phyloP scores from a whole-genome alignment of 352 stramenopile genomes.

The Saprolegnia parasitica region DNA sequence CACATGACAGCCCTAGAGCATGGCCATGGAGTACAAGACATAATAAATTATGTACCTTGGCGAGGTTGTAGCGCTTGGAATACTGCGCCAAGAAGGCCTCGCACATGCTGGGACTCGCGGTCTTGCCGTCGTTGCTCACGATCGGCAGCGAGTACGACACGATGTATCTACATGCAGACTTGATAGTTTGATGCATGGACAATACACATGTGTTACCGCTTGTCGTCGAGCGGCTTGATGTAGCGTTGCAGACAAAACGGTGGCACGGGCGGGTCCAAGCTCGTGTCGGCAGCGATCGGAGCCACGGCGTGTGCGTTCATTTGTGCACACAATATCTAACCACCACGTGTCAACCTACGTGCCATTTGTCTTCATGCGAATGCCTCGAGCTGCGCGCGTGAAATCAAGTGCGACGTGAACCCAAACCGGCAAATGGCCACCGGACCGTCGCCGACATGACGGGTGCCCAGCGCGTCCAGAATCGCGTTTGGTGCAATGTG shows the following conservation, averaged over 20 bases:
- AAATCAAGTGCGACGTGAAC: conserved; percentile 20
- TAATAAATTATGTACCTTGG: not conserved
- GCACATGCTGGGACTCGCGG: conserved; percentile 21
- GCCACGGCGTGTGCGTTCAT: conserved; percentile 10
- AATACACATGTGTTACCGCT: conserved; percentile 7
- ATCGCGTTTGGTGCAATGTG: conserved; percentile 24
- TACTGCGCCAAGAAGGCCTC: conserved; percentile 22
- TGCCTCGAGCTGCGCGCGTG: conserved; percentile 1
- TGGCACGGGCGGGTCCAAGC: not conserved
- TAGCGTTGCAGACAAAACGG: conserved; percentile 27
- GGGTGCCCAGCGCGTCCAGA: not conserved
- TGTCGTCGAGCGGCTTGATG: conserved; percentile 23
- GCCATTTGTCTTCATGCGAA: too few species aligned
- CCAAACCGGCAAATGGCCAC: conserved; percentile 24
- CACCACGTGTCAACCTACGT: too few species aligned
- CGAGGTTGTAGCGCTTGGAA: conserved; percentile 20
- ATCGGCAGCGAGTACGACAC: conserved; percentile 21
- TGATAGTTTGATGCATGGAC: not conserved
- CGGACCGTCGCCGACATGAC: not conserved
- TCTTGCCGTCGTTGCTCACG: not conserved
- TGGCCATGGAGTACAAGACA: not conserved
- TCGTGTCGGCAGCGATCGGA: not conserved
- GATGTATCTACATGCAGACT: conserved; percentile 19
- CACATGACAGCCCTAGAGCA: not conserved
- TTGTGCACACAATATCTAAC: conserved; percentile 6